Conservation (phyloP, 2,329 filamentous ascomycete genomes). For the Parastagonospora avenae region DNA sequence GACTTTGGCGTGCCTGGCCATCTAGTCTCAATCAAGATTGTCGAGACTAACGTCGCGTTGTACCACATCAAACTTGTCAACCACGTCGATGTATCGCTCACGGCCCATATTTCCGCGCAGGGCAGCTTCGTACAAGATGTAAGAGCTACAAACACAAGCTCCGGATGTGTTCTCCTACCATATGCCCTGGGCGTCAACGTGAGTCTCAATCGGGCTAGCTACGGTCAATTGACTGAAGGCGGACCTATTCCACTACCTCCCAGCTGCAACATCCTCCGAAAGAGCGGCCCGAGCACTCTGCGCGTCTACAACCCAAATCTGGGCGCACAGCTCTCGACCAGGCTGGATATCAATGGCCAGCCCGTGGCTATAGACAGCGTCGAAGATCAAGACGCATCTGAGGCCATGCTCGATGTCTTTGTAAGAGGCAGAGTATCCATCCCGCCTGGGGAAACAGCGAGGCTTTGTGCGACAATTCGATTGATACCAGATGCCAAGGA, state of each 20-base stretch:
- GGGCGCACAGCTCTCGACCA: constrained; percentile 3
- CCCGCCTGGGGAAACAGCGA: not conserved
- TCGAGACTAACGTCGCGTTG: constrained; percentile 2
- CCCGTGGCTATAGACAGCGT: not conserved
- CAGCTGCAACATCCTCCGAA: constrained; percentile 5
- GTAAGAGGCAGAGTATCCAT: not conserved
- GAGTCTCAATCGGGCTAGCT: constrained; percentile 14
- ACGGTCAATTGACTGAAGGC: constrained; percentile 14
- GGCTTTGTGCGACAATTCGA: constrained; percentile 1
- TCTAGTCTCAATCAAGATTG: constrained; percentile 5
- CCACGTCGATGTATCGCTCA: not conserved
- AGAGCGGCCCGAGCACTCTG: not conserved
- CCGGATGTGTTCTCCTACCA: not conserved
- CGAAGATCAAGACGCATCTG: constrained; percentile 5
- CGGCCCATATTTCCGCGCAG: not conserved
- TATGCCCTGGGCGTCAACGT: constrained; percentile 2
- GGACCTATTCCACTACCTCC: constrained; percentile 10
- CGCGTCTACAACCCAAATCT: constrained; percentile 4
- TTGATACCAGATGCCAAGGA: not conserved
- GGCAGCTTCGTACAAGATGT: constrained; percentile 6
- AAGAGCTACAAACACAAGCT: not conserved
- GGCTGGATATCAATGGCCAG: constrained; percentile 1
- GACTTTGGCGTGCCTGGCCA: not conserved
- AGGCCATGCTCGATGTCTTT: not conserved
- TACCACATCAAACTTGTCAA: constrained; percentile 2